These are phyloP conservation scores for Endoconidiophora laricicola DNA, from an alignment of 2,329 filamentous ascomycete species.

Conservation along the genomic window DNA sequence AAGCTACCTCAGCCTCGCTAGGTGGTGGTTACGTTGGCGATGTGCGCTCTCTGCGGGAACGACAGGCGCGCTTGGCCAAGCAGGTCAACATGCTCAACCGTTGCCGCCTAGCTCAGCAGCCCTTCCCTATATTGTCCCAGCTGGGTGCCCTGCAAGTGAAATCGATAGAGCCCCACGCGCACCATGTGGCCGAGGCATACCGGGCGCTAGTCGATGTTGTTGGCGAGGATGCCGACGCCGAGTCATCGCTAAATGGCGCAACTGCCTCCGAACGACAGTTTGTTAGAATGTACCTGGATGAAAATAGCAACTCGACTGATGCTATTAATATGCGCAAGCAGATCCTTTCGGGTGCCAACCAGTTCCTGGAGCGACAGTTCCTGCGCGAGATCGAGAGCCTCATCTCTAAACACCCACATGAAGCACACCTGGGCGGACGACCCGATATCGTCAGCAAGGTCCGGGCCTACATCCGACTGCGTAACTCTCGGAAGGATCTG, in stretches of 20 bases:
- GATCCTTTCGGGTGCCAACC: conserved; percentile 64
- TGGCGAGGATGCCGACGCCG: conserved; percentile 48
- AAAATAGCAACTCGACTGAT: conserved; percentile 45
- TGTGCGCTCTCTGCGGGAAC: conserved; percentile 64
- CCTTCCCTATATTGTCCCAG: conserved; percentile 59
- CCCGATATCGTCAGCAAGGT: conserved; percentile 82
- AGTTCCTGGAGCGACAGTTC: conserved; percentile 68
- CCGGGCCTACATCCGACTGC: conserved; percentile 76
- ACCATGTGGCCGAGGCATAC: conserved; percentile 68
- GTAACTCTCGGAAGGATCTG: conserved; percentile 65
- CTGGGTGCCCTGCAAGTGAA: conserved; percentile 59
- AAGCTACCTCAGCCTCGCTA: conserved; percentile 18
- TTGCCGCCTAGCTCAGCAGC: conserved; percentile 45
- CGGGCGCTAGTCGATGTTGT: conserved; percentile 64
- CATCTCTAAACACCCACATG: conserved; percentile 68
- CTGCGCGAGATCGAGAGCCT: conserved; percentile 58
- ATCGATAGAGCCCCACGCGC: conserved; percentile 52
- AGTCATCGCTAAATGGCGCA: conserved; percentile 41
- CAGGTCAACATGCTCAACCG: conserved; percentile 67
- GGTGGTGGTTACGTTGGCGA: conserved; percentile 40
- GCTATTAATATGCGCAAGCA: conserved; percentile 55
- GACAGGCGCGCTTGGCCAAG: conserved; percentile 65
- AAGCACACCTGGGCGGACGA: conserved; percentile 77
- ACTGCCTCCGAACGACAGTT: conserved; percentile 63
- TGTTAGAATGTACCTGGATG: conserved; percentile 59